A percentile compares a stretch with the other conserved stretches of the same genome.
These are phyloP conservation scores for Penicillium sp. DNA, from an alignment of 2,329 filamentous ascomycete genomes.

Conservation along the genomic window DNA sequence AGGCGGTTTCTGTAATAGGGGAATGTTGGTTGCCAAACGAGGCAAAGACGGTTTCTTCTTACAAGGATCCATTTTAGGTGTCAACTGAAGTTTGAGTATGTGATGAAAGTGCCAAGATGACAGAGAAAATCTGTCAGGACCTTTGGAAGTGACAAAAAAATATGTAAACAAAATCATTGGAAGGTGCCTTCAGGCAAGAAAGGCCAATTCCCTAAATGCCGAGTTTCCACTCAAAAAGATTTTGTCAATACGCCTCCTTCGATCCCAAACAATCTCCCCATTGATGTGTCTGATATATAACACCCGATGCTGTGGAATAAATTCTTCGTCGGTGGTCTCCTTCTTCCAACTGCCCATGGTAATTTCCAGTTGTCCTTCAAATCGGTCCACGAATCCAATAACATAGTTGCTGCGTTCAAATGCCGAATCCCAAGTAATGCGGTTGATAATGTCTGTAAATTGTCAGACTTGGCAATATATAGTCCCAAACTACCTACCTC, in stretches of 20 bases:
- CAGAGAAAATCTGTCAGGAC: neutral
- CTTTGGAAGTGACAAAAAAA: neutral
- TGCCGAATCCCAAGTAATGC: constrained; percentile 51
- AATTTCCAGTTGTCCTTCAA: constrained; percentile 50
- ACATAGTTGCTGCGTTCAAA: constrained; percentile 48
- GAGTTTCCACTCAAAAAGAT: constrained; percentile 48
- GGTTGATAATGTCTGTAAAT: constrained; percentile 46
- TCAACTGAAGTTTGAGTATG: neutral
- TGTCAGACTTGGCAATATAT: neutral
- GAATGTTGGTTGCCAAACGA: constrained; percentile 18
- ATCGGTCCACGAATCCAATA: constrained; percentile 56
- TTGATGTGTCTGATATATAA: constrained; percentile 46
- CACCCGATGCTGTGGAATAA: constrained; percentile 56
- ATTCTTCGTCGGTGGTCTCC: constrained; percentile 55
- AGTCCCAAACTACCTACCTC: constrained; percentile 5
- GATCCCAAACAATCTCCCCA: constrained; percentile 51
- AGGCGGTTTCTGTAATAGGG: constrained; percentile 2
- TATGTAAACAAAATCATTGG: neutral
- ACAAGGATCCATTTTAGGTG: constrained; percentile 11
- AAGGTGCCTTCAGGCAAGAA: constrained; percentile 24
- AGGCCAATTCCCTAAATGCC: constrained; percentile 29
- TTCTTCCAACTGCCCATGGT: constrained; percentile 52
- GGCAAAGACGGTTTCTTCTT: constrained; percentile 16
- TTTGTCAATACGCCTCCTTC: constrained; percentile 47
- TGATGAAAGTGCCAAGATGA: neutral